Conservation (phyloP, 2,329 filamentous ascomycete genomes). For the Epichloe hybrida region DNA sequence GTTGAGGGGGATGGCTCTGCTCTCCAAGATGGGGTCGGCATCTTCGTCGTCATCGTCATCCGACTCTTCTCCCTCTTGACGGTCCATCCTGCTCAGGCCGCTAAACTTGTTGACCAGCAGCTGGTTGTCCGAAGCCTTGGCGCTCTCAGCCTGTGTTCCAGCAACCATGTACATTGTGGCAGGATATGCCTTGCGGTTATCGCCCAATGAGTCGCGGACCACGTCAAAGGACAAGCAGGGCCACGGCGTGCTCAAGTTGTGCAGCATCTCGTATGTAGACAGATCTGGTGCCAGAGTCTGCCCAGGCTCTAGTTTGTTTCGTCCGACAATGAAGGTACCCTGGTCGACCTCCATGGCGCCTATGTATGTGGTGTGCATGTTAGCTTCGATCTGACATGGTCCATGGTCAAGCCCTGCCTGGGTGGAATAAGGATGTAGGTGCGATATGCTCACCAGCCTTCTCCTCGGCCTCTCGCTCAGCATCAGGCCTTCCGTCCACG, state of each 20-base stretch:
- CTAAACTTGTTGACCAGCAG: conserved; percentile 95
- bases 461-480: conserved; percentile 84
- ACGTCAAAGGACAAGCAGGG: conserved; percentile 95
- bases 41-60: conserved; percentile 64
- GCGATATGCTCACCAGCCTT: conserved; percentile 37
- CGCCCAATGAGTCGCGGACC: conserved; percentile 70
- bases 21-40: conserved; percentile 84
- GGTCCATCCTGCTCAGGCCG: conserved; percentile 76
- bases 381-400: neutral
- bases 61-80: conserved; percentile 50
- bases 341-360: conserved; percentile 82
- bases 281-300: conserved; percentile 85
- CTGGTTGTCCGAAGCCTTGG: conserved; percentile 72
- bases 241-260: conserved; percentile 88
- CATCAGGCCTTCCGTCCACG: conserved; percentile 83
- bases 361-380: neutral
- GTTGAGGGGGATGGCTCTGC: conserved; percentile 70
- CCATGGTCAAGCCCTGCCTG: too few relatives aligned
- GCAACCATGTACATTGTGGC: conserved; percentile 91
- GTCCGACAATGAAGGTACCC: conserved; percentile 88
- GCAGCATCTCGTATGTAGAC: conserved; percentile 95
- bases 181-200: conserved; percentile 84
- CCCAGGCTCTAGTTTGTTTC: conserved; percentile 79
- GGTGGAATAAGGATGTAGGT: neutral
- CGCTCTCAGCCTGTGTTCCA: conserved; percentile 78